Base-by-base conservation (phyloP, 306 rosid species). In the Lathyrus tuberosus region DNA sequence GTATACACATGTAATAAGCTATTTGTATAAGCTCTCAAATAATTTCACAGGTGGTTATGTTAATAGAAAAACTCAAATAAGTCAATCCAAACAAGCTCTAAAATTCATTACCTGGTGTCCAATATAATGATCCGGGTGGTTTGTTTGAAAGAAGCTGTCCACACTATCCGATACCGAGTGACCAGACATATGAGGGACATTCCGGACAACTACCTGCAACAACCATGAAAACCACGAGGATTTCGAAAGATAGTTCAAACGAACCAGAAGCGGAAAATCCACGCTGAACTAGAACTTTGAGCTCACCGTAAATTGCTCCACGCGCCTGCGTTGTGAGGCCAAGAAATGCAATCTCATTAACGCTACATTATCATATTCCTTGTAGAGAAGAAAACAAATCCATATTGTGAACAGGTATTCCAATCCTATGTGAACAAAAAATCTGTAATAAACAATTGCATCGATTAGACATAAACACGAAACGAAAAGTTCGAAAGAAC, bases 271-370 rank as follows among this genome's bases (percentile, higher is more conserved):
- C 4, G 30, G 16, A 43, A 9, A 30, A 30, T 16, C 4, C 16
- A 22, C 4, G 9, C 35, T 76, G 65, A 52, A 44, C 17, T 49
- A 65, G 59, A 69, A 33, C 2, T 65, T 62, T 60, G 35, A 26
- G 69, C 99, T 79, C 70, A 95, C 99, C 24, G 91, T 89, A 78
- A 91, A 95, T 77, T 95, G 96, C 68, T 95, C 96, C 12, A 81
- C 96, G 47, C 93, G 87, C 81, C 91, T 81, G 48, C 74, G 85
- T 51, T 91, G 88, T 10, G 95, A 77, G 37, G 96, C 96, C 82
- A 95, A 79, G 92, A 86, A 95, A 62, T 63, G 83, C 82, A 87
- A 79, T 68, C 99, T 86, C 97, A 95, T 81, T 61, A 82, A 74
- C 58, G 96, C 88, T 43, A 89, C 51, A 59, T 76, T 71, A 64